Base-by-base conservation (phyloP, 2,329 filamentous ascomycete species). In the Geosmithia putterillii region DNA sequence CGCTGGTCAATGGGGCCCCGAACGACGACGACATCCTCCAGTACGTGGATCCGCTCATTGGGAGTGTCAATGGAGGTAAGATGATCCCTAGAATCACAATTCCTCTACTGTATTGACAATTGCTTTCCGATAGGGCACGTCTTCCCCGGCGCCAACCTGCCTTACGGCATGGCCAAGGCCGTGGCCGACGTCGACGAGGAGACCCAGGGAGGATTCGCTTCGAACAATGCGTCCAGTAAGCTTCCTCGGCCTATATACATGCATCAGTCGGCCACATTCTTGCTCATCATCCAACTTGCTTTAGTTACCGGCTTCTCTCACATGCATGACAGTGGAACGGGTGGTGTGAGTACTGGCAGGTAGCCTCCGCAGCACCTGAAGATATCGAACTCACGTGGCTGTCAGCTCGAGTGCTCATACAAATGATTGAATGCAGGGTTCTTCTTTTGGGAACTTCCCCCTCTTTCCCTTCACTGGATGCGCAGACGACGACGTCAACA, bases 81-180 rank as follows among this genome's bases (percentile, higher is more conserved):
- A 32, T 19, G 14, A 8, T 22, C 41, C 40, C 18, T 4, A 14
- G 18, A 42, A 7, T 23, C 17, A 34, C 12, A 25, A 6, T 7
- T 25, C 34, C 22, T 22, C 15, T 19, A 21, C 9, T 19, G 28
- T 6, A 32, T 3, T 36, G 12, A 10, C 19, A 40, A 22, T 17
- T 21, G 10, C 3, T 14, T 25, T 25, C 7, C n/a, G 2, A 15
- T 17, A 45, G 69, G 65, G 37, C 66, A 69, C 49, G 62, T 69
- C 22, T 69, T 69, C 44, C 51, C 63, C 2, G 66, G 66, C 21
- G 66, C 65, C 8, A 65, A 60, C 1, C 44, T 69, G 38, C 66
- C 66, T 0, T 69, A 65, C 38, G 65, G 66, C 44, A 70, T 77
- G 65, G 73, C 71, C 42, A 76, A 76, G 57, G 71, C 73, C 17